Base-by-base conservation (phyloP, 2,329 filamentous ascomycete genomes). In the Purpureocillium takamizusanense region DNA sequence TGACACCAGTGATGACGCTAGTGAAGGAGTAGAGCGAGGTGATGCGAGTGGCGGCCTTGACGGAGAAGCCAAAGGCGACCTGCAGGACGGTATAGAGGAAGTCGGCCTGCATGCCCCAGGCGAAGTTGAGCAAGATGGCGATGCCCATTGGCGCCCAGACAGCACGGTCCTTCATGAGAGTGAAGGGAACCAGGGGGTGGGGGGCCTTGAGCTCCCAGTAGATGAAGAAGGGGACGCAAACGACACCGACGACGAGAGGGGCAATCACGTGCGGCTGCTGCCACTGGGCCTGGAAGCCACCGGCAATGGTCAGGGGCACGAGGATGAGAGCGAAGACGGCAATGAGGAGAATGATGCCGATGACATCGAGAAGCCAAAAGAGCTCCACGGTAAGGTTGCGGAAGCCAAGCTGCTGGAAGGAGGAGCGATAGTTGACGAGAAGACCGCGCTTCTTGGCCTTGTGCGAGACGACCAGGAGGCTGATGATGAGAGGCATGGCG, bases 141-240 rank as follows among this genome's bases (percentile, higher is more conserved):
- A 81, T 72, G 1, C 70, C 74, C 7, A 81, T 54, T 1, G 75
- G 70, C 3, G 69, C 72, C 74, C 75, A 81, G 1, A 81, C 73
- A 0, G 67, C 69, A 14, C 77, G 69, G 42, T 81, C 74, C 43
- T 66, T 69, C 18, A 81, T 58, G 0, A 80, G 61, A 46, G 70
- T 54, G 51, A 79, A 78, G 1, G 76, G 76, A 1, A 78, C 53
- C 47, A 80, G 67, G 0, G 76, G 76, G 34, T 50, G 49, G 2
- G 71, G 62, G 2, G 66, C 64, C 1, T 52, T 61, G 21, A 55
- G 60, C 46, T 80, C 75, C 75, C 76, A 80, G 4, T 64, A 31
- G 27, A 77, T 49, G 47, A 72, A 80, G 0, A 56, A 51, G 0
- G 72, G 66, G 18, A 76, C 55, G 21, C 65, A 64, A 1, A 65